Percentiles rank a stretch among this genome's conserved stretches.
phyloP scores from a whole-genome alignment of 345 rosid species.

The Salix arbutifolia region DNA sequence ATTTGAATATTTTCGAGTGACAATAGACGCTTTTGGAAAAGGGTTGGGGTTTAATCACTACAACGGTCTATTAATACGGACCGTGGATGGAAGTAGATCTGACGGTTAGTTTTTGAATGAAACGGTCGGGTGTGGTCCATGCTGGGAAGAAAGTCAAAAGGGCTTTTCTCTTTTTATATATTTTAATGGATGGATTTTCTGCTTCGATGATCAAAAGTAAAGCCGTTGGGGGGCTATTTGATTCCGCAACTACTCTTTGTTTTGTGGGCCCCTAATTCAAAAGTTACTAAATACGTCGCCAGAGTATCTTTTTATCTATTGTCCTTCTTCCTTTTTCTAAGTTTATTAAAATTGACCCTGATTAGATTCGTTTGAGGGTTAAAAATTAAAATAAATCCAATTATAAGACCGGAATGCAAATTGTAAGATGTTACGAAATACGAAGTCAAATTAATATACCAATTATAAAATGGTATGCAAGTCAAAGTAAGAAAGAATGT shows the following conservation, averaged over 20 bases:
- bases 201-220: background rate
- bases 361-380: too few species aligned
- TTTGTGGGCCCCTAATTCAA: background rate
- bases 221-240: background rate
- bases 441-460: too few species aligned
- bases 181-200: too few species aligned
- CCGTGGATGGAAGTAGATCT: slow-evolving; percentile 36
- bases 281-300: background rate
- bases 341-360: too few species aligned
- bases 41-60: background rate
- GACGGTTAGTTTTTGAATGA: slow-evolving; percentile 18
- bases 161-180: background rate
- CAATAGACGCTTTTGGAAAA: background rate
- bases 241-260: too few species aligned
- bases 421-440: too few species aligned
- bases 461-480: too few species aligned
- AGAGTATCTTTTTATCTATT: too few species aligned
- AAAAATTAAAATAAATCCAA: too few species aligned
- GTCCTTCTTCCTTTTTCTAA: too few species aligned
- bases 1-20: slow-evolving; percentile 6
- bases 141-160: slow-evolving; percentile 7
- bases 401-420: too few species aligned
- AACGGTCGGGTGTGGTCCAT: slow-evolving; percentile 42
- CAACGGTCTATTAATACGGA: slow-evolving; percentile 51
- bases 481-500: too few species aligned